Conservation (phyloP, 345 rosid species). For the Populus simonii region DNA sequence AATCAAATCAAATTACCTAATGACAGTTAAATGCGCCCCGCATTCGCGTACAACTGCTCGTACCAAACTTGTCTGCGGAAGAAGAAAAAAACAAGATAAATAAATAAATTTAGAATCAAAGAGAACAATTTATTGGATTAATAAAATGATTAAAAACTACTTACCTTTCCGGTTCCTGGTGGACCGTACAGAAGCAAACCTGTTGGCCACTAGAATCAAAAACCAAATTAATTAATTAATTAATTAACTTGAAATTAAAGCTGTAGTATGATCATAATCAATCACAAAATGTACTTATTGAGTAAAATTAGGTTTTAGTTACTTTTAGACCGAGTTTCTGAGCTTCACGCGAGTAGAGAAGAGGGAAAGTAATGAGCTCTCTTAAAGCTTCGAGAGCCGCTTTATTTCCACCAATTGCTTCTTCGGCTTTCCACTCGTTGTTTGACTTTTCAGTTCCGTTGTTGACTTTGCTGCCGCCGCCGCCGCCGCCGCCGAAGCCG, state of each 20-base stretch:
- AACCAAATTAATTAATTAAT: neutral
- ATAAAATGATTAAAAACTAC: neutral
- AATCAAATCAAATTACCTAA: conserved; percentile 53
- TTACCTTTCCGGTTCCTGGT: conserved; percentile 95
- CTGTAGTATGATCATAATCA: neutral
- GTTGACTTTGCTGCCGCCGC: neutral
- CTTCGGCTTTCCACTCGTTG: conserved; percentile 50
- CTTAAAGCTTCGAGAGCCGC: conserved; percentile 78
- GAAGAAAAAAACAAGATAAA: neutral
- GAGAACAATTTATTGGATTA: neutral
- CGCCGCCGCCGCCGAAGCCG: neutral
- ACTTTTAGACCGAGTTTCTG: conserved; percentile 78
- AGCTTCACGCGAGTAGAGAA: conserved; percentile 66
- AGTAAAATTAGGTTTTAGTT: neutral
- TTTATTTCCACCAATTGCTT: conserved; percentile 70
- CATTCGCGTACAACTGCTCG: conserved; percentile 86
- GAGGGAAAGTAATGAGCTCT: conserved; percentile 75
- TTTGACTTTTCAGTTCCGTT: neutral
- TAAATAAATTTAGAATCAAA: neutral
- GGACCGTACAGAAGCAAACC: conserved; percentile 89
- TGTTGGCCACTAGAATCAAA: conserved; percentile 63
- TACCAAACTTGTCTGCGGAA: conserved; percentile 76
- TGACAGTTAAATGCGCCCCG: conserved; percentile 65
- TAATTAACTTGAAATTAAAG: neutral
- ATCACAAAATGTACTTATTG: neutral